Conservation (phyloP, 805 yeast species). For the Ogataea populi-albae region DNA sequence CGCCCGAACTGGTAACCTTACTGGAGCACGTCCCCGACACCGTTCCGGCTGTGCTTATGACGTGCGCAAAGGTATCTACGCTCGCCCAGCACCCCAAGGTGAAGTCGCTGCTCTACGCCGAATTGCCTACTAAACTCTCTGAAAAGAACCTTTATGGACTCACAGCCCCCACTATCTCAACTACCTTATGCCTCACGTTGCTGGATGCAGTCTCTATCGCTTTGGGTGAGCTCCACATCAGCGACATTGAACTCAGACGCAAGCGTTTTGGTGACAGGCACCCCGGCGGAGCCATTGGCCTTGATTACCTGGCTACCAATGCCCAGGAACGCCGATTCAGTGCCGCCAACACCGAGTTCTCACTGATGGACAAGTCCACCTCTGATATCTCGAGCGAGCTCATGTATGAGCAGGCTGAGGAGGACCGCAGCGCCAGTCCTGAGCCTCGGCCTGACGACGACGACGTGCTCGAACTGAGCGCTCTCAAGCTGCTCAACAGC, state of each 20-base stretch:
- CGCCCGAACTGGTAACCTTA: slow-evolving; percentile 66
- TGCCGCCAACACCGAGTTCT: slow-evolving; percentile 16
- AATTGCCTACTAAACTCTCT: slow-evolving; percentile 51
- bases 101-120: slow-evolving; percentile 55
- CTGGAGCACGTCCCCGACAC: slow-evolving; percentile 54
- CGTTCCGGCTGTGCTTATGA: slow-evolving; percentile 58
- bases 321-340: slow-evolving; percentile 5
- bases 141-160: slow-evolving; percentile 71
- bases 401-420: slow-evolving; percentile 6
- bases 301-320: slow-evolving; percentile 31
- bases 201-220: slow-evolving; percentile 81
- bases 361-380: slow-evolving; percentile 9
- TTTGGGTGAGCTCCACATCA: slow-evolving; percentile 61
- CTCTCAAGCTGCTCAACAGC: slow-evolving; percentile 20
- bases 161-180: slow-evolving; percentile 85
- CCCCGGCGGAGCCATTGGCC: slow-evolving; percentile 92
- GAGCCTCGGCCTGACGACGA: slow-evolving; percentile 16
- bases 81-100: slow-evolving; percentile 52
- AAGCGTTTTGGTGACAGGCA: slow-evolving; percentile 66
- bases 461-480: slow-evolving; percentile 17
- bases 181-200: slow-evolving; percentile 69
- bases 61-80: slow-evolving; percentile 57
- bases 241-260: slow-evolving; percentile 52
- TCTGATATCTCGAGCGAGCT: slow-evolving; percentile 18
- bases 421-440: background rate